These are phyloP conservation scores for Diaporthe citrichinensis DNA, from an alignment of 2,329 filamentous ascomycete genomes.

Conservation along the genomic window DNA sequence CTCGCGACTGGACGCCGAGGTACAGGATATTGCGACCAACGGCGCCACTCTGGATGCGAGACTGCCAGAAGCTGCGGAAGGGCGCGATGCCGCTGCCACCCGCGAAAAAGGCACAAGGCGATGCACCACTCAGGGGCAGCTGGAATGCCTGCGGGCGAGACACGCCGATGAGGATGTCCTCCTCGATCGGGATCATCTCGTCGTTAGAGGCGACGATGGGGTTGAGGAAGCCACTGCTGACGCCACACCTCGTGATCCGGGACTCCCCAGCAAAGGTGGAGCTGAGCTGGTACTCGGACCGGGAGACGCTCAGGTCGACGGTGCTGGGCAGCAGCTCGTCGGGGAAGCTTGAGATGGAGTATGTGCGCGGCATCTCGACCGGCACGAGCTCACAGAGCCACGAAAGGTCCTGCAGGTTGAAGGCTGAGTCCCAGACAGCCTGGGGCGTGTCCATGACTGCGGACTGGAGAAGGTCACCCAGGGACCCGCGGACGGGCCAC, in stretches of 20 bases:
- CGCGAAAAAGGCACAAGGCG: constrained; percentile 67
- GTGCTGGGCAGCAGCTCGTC: constrained; percentile 65
- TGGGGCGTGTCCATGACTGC: constrained; percentile 62
- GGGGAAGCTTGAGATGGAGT: constrained; percentile 66
- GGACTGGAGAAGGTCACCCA: constrained; percentile 65
- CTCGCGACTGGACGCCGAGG: constrained; percentile 65
- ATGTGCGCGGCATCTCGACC: constrained; percentile 66
- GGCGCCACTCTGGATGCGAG: constrained; percentile 54
- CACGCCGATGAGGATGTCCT: constrained; percentile 66
- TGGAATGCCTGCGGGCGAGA: constrained; percentile 67
- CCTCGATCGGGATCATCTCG: constrained; percentile 56
- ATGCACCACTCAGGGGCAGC: constrained; percentile 63
- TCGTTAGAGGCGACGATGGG: constrained; percentile 57
- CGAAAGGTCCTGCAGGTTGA: constrained; percentile 57
- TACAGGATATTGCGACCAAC: constrained; percentile 64
- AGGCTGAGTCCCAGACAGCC: constrained; percentile 66
- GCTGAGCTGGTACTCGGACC: constrained; percentile 64
- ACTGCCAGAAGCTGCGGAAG: constrained; percentile 68
- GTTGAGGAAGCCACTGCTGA: constrained; percentile 69
- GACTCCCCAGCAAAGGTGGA: constrained; percentile 55
- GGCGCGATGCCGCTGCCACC: constrained; percentile 68
- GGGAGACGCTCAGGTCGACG: constrained; percentile 65
- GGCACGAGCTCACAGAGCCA: constrained; percentile 63
- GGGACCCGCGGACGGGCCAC: constrained; percentile 65
- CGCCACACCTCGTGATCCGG: constrained; percentile 57